These are phyloP conservation scores for Hamigera avellanea DNA, from an alignment of 495 filamentous ascomycete genomes.

Conservation along the genomic window DNA sequence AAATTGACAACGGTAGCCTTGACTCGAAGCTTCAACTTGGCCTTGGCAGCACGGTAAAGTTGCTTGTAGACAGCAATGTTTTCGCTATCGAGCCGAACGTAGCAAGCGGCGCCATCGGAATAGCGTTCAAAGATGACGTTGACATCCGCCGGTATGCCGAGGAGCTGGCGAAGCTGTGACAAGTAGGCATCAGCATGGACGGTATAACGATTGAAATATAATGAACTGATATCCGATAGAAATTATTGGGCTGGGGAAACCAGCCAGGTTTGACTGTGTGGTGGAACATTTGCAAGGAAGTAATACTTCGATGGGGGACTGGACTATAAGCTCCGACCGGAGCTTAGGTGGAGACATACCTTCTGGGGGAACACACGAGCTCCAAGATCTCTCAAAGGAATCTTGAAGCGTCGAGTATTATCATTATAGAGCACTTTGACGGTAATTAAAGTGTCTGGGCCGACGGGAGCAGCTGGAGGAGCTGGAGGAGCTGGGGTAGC, in stretches of 20 bases:
- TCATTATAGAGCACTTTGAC: slow-evolving; percentile 69
- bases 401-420: slow-evolving; percentile 75
- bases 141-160: slow-evolving; percentile 56
- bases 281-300: no score
- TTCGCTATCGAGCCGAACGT: slow-evolving; percentile 62
- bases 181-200: slow-evolving; percentile 1
- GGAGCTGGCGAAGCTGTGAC: slow-evolving; percentile 59
- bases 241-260: no score
- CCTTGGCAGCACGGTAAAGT: slow-evolving; percentile 91
- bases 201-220: background rate
- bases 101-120: slow-evolving; percentile 82
- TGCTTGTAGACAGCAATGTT: slow-evolving; percentile 89
- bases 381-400: slow-evolving; percentile 77
- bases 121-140: slow-evolving; percentile 81
- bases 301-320: no score
- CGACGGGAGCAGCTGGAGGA: slow-evolving; percentile 27
- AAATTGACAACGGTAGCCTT: slow-evolving; percentile 44
- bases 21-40: slow-evolving; percentile 93
- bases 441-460: slow-evolving; percentile 67
- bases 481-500: slow-evolving; percentile 17
- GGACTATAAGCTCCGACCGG: slow-evolving; percentile 13
- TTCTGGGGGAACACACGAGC: slow-evolving; percentile 66
- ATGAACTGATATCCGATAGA: background rate
- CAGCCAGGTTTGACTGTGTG: no score
- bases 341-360: slow-evolving; percentile 51